These are phyloP conservation scores for Phytophthora hybrid DNA, from an alignment of 352 stramenopile genomes.

Conservation along the genomic window DNA sequence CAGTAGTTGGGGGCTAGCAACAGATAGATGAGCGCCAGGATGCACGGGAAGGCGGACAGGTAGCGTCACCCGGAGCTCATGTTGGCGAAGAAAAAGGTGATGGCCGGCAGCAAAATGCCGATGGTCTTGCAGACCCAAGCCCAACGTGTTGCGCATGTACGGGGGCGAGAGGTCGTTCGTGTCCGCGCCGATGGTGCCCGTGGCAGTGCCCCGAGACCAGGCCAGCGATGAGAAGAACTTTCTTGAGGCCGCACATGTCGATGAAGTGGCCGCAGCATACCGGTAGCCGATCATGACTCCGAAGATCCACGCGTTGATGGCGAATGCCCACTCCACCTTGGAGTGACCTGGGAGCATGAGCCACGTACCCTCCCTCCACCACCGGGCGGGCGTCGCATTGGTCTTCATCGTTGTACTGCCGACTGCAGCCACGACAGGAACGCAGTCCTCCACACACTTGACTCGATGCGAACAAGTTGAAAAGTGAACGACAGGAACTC, in stretches of 20 bases:
- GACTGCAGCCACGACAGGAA: constrained; percentile 19
- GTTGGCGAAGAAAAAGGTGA: constrained; percentile 36
- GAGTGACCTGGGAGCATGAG: constrained; percentile 26
- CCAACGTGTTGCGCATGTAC: constrained; percentile 48
- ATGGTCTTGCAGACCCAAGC: constrained; percentile 47
- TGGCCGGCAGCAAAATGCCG: constrained; percentile 41
- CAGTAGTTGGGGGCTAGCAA: constrained; percentile 28
- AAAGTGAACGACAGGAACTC: not conserved
- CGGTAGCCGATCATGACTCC: constrained; percentile 30
- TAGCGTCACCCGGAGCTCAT: constrained; percentile 37
- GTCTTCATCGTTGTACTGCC: constrained; percentile 18
- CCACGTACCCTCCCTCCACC: constrained; percentile 16
- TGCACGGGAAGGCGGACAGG: constrained; percentile 26
- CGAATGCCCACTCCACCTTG: constrained; percentile 24
- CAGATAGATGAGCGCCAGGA: constrained; percentile 27
- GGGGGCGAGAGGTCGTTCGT: constrained; percentile 34
- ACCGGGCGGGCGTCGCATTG: constrained; percentile 21
- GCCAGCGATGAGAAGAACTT: constrained; percentile 37
- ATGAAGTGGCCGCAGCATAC: constrained; percentile 35
- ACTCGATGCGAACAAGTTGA: not conserved
- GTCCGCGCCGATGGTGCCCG: constrained; percentile 47
- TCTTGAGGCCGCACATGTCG: constrained; percentile 31
- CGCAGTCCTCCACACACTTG: not conserved
- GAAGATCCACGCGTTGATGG: constrained; percentile 40
- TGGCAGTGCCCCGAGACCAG: constrained; percentile 49